Base-by-base conservation (phyloP, 495 filamentous ascomycete species). In the Acidomyces sp. region DNA sequence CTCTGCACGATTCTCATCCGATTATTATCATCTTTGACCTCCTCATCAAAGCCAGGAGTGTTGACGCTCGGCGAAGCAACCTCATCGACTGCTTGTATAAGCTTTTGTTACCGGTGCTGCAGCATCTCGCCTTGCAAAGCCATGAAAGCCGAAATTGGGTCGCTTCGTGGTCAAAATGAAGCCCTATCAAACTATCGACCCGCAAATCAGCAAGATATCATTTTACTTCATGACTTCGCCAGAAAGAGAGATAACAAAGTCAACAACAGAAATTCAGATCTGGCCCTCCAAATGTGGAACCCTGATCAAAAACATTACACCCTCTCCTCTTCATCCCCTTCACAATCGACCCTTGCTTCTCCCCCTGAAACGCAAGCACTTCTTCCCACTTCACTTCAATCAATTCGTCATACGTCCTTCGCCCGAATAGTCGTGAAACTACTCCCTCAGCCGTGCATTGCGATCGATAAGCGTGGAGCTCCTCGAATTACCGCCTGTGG, bases 401-500 rank as follows among this genome's bases (percentile, higher is more conserved):
- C 35, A 46, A 3, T 7, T 11, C 17, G 36, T 11, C 4, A 4
- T 33, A n/a, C 27, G 21, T 46, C 43, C 26, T 46, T 37, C 20
- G 39, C 43, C 27, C 19, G 18, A 21, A 46, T 46, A 3, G 27
- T 23, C 6, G 20, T 24, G 30, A 46, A 41, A 20, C 41, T 46
- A 23, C 11, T n/a, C 25, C 37, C 27, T 46, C 3, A 46, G 20
- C 15, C 43, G 43, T 3, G 18, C 16, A 24, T 34, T 40, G 9
- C 43, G 35, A 17, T 46, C 41, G 21, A 37, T 35, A 26, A 46
- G 30, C 36, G 36, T 46, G 3, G 36, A 40, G 11, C 6, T 26
- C 12, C 13, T 23, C 2, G 28, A 20, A 22, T 40, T 41, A 27
- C 25, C 23, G 34, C 34, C 42, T 9, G 37, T 40, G 27, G 34